Evolutionary conservation across 148 eudicot species (phyloP), one percentile per base, ranked within the genome.

Genomic region (Fagopyrum homotropicum): DNA sequence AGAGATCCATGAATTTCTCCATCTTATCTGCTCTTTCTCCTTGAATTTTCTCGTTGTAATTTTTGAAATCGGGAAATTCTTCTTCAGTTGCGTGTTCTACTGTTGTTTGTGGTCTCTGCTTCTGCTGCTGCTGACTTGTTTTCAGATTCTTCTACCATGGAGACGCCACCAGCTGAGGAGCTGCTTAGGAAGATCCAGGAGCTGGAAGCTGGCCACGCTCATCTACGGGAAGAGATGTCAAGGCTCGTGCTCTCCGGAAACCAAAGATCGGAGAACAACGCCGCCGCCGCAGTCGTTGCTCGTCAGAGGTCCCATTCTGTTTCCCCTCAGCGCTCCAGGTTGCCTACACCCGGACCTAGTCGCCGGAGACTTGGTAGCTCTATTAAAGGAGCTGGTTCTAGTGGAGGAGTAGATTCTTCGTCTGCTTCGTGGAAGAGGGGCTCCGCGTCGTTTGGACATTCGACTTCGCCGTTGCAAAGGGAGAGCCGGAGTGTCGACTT

Each of bases 151-250:
- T 40, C 40, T 15, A 2, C 79, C 57, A 73, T 81, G 80, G 81
- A 70, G 11, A 73, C 80, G 49, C 89, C 96, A 68, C 86, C 87
- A 30, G 80, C 88, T 1, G 97, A 91, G 71, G 94, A 93, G 83
- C 84, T 93, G 0, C 51, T 91, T 35, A 83, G 87, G 83, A 93
- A 91, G 92, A 89, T 93, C 82, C 87, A 88, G 69, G 91, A 86
- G 60, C 81, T 93, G 29, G 98, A 93, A 78, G 85, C 85, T 0
- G 93, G 97, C 0, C 98, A 93, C 75, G 95, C 93, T 16, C 90
- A 86, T 64, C 83, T 93, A 47, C 82, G 86, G 54, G 88, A 91
- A 29, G 90, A 93, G 85, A 85, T 93, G 90, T 88, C 93, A 2
- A 87, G 84, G 85, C 84, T 93, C 0, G 75, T 81, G 79, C 68